phyloP scores from a whole-genome alignment of 1,284 basidiomycete species.

The Cryptococcus floricola region DNA sequence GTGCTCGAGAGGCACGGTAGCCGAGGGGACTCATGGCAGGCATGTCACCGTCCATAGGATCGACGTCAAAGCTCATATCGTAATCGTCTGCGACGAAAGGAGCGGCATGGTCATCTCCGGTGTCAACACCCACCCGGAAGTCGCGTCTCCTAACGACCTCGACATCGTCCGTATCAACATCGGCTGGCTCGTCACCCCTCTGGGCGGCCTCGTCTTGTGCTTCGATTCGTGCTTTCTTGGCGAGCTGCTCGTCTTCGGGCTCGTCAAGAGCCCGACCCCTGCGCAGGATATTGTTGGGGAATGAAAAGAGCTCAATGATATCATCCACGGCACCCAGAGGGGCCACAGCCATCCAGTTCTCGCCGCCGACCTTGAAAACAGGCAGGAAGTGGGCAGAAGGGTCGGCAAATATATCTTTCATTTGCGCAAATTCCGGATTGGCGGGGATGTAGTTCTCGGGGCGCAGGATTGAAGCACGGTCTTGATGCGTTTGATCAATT shows the following conservation, averaged over 20 bases:
- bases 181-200: background rate
- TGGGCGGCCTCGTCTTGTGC: slow-evolving; percentile 10
- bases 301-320: slow-evolving; percentile 74
- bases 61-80: slow-evolving; percentile 37
- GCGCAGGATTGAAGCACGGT: slow-evolving; percentile 65
- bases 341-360: slow-evolving; percentile 52
- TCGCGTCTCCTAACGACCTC: background rate
- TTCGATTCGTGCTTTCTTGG: slow-evolving; percentile 34
- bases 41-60: slow-evolving; percentile 36
- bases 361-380: slow-evolving; percentile 63
- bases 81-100: slow-evolving; percentile 17
- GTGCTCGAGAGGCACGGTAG: slow-evolving; percentile 17
- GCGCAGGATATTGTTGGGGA: slow-evolving; percentile 59
- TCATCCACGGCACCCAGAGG: slow-evolving; percentile 67
- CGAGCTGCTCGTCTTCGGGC: slow-evolving; percentile 29
- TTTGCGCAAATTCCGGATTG: slow-evolving; percentile 71
- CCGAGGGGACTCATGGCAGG: background rate
- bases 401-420: slow-evolving; percentile 78
- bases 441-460: slow-evolving; percentile 77
- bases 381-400: slow-evolving; percentile 73
- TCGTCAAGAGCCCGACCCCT: slow-evolving; percentile 55
- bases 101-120: slow-evolving; percentile 11
- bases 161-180: slow-evolving; percentile 9
- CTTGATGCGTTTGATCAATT: slow-evolving; percentile 62
- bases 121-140: slow-evolving; percentile 12